phyloP scores from a whole-genome alignment of 2,329 filamentous ascomycete species.

The Scytalidium sp. region DNA sequence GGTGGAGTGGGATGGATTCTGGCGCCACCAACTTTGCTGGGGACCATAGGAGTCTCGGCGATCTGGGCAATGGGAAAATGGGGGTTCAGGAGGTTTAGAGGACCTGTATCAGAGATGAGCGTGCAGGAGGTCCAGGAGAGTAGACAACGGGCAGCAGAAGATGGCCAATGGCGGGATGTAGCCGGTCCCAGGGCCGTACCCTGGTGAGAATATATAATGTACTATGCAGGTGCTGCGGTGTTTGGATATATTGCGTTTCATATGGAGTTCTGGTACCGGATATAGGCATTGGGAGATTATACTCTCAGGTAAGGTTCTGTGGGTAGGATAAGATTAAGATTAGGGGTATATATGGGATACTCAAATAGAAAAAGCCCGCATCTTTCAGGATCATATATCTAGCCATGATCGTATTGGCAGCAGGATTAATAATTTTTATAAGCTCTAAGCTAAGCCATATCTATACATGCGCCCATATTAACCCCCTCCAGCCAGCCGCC shows the following conservation, averaged over 20 bases:
- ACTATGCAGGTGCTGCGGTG: background rate
- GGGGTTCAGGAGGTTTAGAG: constrained; percentile 26
- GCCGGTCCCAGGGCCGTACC: constrained; percentile 24
- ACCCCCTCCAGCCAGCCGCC: constrained; percentile 44
- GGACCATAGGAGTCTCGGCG: constrained; percentile 21
- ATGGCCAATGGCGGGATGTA: constrained; percentile 28
- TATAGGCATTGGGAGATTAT: no score
- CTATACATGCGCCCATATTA: background rate
- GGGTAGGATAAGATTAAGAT: no score
- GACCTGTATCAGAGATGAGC: constrained; percentile 6
- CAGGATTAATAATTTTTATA: no score
- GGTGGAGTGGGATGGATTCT: constrained; percentile 25
- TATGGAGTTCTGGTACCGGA: no score
- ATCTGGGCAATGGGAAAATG: constrained; percentile 27
- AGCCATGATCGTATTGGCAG: no score
- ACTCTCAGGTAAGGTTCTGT: no score
- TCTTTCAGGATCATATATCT: no score
- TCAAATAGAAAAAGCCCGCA: no score
- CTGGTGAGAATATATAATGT: constrained; percentile 16
- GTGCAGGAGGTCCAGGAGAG: constrained; percentile 13
- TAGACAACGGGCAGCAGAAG: constrained; percentile 14
- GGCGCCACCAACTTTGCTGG: constrained; percentile 24
- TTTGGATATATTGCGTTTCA: no score
- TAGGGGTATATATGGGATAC: no score
- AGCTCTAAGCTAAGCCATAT: background rate